Conservation (phyloP, 805 yeast species). For the Metschnikowia drakensbergensis region DNA sequence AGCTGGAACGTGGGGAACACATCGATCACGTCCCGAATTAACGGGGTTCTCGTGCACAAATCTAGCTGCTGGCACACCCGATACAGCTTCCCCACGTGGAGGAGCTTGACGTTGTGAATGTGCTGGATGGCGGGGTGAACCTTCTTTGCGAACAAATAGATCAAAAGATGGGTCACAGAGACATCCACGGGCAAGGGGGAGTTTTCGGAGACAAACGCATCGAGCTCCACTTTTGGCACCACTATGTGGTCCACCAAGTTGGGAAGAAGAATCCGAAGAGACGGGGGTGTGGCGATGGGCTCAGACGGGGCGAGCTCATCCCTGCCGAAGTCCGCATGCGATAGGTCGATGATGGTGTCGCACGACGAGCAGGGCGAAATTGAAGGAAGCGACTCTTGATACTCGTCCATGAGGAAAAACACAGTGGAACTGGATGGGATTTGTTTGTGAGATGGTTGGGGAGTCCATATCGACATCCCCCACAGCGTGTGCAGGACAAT, state of each 20-base stretch:
- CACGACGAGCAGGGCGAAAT: constrained; percentile 18
- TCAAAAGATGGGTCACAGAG: constrained; percentile 12
- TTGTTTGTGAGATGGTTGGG: too few relatives aligned
- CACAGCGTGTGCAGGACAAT: constrained; percentile 8
- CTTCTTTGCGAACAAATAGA: constrained; percentile 11
- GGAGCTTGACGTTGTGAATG: constrained; percentile 14
- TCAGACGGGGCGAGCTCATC: background rate
- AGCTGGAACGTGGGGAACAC: constrained; percentile 16
- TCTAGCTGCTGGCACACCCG: constrained; percentile 8
- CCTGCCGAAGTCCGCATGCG: background rate
- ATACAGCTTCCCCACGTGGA: constrained; percentile 16
- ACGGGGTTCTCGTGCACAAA: constrained; percentile 8
- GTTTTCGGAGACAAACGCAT: constrained; percentile 6
- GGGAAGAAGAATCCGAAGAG: constrained; percentile 13
- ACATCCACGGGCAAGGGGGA: background rate
- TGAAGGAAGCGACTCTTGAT: background rate
- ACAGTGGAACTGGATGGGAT: background rate
- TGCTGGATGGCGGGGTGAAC: constrained; percentile 3
- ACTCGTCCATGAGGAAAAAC: background rate
- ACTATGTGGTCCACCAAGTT: constrained; percentile 10
- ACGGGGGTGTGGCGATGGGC: background rate
- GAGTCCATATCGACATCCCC: constrained; percentile 2
- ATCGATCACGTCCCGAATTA: constrained; percentile 5
- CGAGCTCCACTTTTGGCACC: constrained; percentile 8
- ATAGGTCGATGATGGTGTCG: constrained; percentile 2